Conservation (phyloP, 805 yeast species). For the Torulaspora delbrueckii region DNA sequence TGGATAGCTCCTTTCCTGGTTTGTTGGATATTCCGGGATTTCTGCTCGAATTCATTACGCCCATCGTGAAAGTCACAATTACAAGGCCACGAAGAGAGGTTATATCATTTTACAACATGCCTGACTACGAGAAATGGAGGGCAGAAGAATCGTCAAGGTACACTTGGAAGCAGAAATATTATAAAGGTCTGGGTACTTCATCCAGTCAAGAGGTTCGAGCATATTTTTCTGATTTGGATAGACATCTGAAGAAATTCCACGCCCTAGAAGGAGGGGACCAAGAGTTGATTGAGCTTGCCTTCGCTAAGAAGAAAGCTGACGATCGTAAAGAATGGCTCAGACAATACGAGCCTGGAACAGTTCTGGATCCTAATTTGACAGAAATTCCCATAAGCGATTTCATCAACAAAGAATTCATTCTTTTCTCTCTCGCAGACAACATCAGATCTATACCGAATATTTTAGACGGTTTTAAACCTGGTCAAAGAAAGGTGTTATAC, state of each 20-base stretch:
- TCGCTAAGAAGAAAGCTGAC: slow-evolving; percentile 91
- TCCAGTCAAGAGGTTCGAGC: slow-evolving; percentile 75
- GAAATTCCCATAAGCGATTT: slow-evolving; percentile 89
- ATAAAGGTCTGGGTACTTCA: slow-evolving; percentile 98
- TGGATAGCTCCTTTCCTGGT: slow-evolving; percentile 94
- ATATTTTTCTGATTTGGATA: slow-evolving; percentile 79
- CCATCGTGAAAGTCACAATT: slow-evolving; percentile 86
- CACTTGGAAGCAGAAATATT: slow-evolving; percentile 90
- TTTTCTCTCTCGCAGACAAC: slow-evolving; percentile 95
- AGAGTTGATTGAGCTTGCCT: slow-evolving; percentile 80
- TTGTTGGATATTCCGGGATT: slow-evolving; percentile 86
- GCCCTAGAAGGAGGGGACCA: slow-evolving; percentile 74
- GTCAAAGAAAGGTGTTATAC: slow-evolving; percentile 88
- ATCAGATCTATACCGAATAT: slow-evolving; percentile 92
- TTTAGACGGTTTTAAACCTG: slow-evolving; percentile 93
- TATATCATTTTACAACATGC: slow-evolving; percentile 86
- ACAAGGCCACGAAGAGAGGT: slow-evolving; percentile 55
- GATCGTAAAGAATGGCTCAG: slow-evolving; percentile 97
- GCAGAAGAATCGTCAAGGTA: slow-evolving; percentile 67
- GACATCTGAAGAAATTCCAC: slow-evolving; percentile 81
- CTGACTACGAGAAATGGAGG: slow-evolving; percentile 93
- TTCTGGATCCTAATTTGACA: slow-evolving; percentile 67
- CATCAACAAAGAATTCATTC: slow-evolving; percentile 88
- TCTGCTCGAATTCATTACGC: slow-evolving; percentile 89
- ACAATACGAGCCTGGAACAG: slow-evolving; percentile 87